Evolutionary conservation across 495 filamentous ascomycete genomes (phyloP), one percentile per base, ranked within the genome.

Genomic region (Xylaria telfairii): DNA sequence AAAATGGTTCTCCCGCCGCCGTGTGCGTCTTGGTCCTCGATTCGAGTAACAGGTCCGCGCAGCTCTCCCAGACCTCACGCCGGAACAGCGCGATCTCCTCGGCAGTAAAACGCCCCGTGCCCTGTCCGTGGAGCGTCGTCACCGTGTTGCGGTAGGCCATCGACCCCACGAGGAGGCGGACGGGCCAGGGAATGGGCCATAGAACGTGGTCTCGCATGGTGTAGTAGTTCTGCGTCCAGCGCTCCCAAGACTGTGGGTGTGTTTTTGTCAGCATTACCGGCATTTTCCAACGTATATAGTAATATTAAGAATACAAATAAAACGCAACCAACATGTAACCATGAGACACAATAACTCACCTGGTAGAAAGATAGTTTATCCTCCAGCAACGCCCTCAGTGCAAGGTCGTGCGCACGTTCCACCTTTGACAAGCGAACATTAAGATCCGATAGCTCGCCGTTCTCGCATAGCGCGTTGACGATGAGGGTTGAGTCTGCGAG

Each of bases 141-240:
- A 71, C 72, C 7, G 66, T 78, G 5, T 74, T 81, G 41, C 87
- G 83, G 72, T 88, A 87, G n/a, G 79, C 71, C 0, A 90, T 46
- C 3, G 78, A 71, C 0, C 89, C 90, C n/a, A 91, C 76, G 8
- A 90, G 1, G 0, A 87, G 57, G n/a, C 82, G 84, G 6, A 89
- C 21, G 0, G 83, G 85, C 73, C 84, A 90, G 0, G 88, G 83
- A 2, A 90, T 28, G 0, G 81, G 37, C 26, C 65, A 78, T 19
- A 91, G 80, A 1, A 85, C 77, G 39, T 86, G 76, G 44, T 83
- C 82, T 37, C 89, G 86, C 88, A 89, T 89, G 9, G 79, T 75
- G 76, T 90, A 87, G 82, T 87, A 91, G 75, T 92, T 91, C 54
- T 87, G 74, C 4, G 82, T 70, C 89, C 88, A 91, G 71, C 81